Evolutionary conservation across 2,329 filamentous ascomycete species (phyloP).

Genomic region (Mycosphaerelloides madeirae): DNA sequence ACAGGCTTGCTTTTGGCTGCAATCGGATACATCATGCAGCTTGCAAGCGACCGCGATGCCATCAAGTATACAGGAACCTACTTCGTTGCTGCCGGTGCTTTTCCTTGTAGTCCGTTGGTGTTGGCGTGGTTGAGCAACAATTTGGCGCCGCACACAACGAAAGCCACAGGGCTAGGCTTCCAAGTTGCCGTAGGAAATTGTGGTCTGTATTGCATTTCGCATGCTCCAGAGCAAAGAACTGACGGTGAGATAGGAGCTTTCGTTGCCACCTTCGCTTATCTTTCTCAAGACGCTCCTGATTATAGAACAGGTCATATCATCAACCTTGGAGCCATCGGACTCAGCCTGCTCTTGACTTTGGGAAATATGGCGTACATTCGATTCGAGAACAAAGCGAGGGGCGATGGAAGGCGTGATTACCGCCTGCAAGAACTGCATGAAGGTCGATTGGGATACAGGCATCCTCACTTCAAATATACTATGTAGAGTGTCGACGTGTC

Average conservation of each 20-base stretch:
- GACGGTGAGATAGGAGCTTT: constrained; percentile 32
- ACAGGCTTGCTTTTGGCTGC: constrained; percentile 27
- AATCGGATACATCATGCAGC: constrained; percentile 39
- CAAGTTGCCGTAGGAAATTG: constrained; percentile 41
- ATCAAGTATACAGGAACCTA: constrained; percentile 40
- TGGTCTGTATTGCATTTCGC: constrained; percentile 8
- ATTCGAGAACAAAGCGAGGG: constrained; percentile 41
- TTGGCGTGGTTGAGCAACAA: constrained; percentile 43
- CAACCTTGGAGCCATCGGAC: constrained; percentile 37
- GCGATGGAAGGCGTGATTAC: constrained; percentile 36
- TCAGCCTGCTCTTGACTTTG: constrained; percentile 32
- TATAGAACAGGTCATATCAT: constrained; percentile 41
- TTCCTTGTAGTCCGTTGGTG: constrained; percentile 31
- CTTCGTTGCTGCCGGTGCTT: constrained; percentile 33
- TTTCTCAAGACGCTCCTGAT: constrained; percentile 39
- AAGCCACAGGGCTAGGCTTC: constrained; percentile 40
- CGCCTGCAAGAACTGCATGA: constrained; percentile 31
- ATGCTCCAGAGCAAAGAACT: no score
- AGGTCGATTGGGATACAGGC: constrained; percentile 36
- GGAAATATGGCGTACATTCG: constrained; percentile 37
- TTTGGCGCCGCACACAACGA: constrained; percentile 41
- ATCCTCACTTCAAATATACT: constrained; percentile 40
- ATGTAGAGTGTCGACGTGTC: constrained; percentile 5
- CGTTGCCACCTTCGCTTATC: constrained; percentile 43
- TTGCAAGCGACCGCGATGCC: constrained; percentile 28